Percentiles rank a stretch among this genome's conserved stretches.
Evolutionary conservation across 331 rosid species (phyloP).

Genomic region (Rosa hybrid): DNA sequence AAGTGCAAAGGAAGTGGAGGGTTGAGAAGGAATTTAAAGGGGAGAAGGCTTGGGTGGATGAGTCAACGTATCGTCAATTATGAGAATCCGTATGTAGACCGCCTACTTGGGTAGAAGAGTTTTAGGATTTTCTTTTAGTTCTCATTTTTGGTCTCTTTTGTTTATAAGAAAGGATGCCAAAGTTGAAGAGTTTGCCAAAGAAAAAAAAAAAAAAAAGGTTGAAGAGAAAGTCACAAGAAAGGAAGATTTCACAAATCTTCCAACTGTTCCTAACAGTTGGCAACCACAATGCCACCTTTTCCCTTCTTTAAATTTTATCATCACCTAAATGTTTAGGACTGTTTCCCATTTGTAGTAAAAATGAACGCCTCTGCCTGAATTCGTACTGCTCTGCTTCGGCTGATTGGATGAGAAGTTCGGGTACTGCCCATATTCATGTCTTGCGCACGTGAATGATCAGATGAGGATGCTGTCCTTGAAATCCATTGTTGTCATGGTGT

Average conservation of each 20-base stretch:
- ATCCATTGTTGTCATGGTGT: slow-evolving; percentile 53
- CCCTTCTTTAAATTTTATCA: slow-evolving; percentile 8
- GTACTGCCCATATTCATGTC: slow-evolving; percentile 34
- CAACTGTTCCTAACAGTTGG: slow-evolving; percentile 77
- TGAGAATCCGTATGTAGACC: slow-evolving; percentile 73
- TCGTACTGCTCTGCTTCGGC: slow-evolving; percentile 35
- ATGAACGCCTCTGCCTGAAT: slow-evolving; percentile 28
- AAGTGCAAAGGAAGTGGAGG: slow-evolving; percentile 38
- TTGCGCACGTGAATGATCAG: slow-evolving; percentile 47
- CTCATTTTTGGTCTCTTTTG: slow-evolving; percentile 47
- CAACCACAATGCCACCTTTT: slow-evolving; percentile 58
- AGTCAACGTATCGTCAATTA: slow-evolving; percentile 69
- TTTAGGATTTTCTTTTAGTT: slow-evolving; percentile 50
- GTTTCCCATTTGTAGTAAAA: slow-evolving; percentile 48
- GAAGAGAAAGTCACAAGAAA: slow-evolving; percentile 64
- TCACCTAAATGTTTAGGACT: slow-evolving; percentile 41
- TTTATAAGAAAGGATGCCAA: slow-evolving; percentile 54
- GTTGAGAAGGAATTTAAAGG: slow-evolving; percentile 68
- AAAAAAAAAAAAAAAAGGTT: slow-evolving; percentile 16
- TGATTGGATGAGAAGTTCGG: slow-evolving; percentile 19
- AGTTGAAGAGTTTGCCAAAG: slow-evolving; percentile 40
- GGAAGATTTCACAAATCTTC: slow-evolving; percentile 80
- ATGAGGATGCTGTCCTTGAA: slow-evolving; percentile 25
- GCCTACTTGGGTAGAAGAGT: slow-evolving; percentile 66
- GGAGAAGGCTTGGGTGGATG: slow-evolving; percentile 45